Base-by-base conservation (phyloP, 1,284 basidiomycete genomes). In the Exobasidium rhododendri region DNA sequence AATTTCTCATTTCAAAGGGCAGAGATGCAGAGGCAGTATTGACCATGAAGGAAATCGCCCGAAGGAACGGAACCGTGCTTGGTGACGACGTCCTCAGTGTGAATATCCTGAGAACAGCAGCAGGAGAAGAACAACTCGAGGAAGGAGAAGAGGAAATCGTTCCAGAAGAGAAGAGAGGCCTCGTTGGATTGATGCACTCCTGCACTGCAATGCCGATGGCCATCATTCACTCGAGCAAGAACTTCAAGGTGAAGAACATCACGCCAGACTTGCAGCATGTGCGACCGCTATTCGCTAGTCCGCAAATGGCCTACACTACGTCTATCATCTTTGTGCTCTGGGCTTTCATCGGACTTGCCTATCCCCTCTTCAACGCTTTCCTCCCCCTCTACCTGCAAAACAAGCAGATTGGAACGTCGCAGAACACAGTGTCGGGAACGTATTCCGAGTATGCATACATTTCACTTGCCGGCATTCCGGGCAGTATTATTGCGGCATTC, bases 321-420 rank as follows among this genome's bases (percentile, higher is more conserved):
- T 50, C 59, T 26, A 64, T 74, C 44, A 65, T 79, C 22, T 74
- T 71, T 59, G 14, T 70, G 2, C 65, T 78, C 6, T 79, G 78
- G 78, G 65, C 66, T 22, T 61, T 79, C n/a, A 79, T 79, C 49
- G 77, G 77, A 57, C 63, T 77, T 30, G 75, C 73, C n/a, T 79
- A 79, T 62, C 77, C 77, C 24, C 70, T 79, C 24, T 79, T 73
- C 70, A 79, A 79, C 58, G 72, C 77, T 1, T 79, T 79, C 67
- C 56, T 79, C 55, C 68, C 77, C 52, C 64, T 76, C 56, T 78
- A 77, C 55, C 70, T 79, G 10, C 46, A 59, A 17, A 30, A 63
- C 17, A 30, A 31, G 3, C 68, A 62, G 26, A 43, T 44, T 2
- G 60, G 59, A 3, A 65, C 57, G 1, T 63, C 62, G 40, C 24